These are phyloP conservation scores for Linnemannia exigua DNA, from an alignment of 192 early-diverging fungal species.

Conservation along the genomic window DNA sequence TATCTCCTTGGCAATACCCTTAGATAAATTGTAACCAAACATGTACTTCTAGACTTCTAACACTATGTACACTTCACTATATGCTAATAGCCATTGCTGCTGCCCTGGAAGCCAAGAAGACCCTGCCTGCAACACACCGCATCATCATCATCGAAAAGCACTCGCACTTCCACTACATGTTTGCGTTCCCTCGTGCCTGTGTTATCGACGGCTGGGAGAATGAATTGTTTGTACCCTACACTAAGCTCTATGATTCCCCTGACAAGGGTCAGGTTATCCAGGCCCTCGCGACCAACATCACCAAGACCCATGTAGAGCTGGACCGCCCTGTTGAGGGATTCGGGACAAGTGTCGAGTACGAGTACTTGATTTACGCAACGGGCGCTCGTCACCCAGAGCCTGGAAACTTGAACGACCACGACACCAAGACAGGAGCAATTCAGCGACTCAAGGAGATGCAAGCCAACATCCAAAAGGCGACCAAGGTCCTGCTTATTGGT, in stretches of 20 bases:
- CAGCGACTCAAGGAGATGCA: constrained; percentile 60
- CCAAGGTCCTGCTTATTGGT: constrained; percentile 76
- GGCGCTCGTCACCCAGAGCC: constrained; percentile 69
- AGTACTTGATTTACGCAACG: constrained; percentile 68
- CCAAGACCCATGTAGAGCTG: constrained; percentile 62
- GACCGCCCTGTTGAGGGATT: constrained; percentile 67
- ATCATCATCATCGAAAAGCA: constrained; percentile 71
- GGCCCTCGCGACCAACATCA: constrained; percentile 62
- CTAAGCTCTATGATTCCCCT: constrained; percentile 56
- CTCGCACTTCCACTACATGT: constrained; percentile 73
- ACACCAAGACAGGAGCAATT: constrained; percentile 62
- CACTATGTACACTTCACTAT: background rate
- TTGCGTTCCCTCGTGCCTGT: constrained; percentile 72
- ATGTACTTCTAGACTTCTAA: too few relatives aligned
- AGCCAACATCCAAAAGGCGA: constrained; percentile 67
- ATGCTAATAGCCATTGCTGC: constrained; percentile 40
- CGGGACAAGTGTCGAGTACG: constrained; percentile 60
- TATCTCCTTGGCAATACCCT: too few relatives aligned
- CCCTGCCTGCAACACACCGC: constrained; percentile 61
- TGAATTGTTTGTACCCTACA: constrained; percentile 72
- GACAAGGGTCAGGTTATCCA: constrained; percentile 62
- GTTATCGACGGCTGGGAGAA: constrained; percentile 70
- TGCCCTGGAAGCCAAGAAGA: constrained; percentile 36
- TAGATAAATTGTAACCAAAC: too few relatives aligned
- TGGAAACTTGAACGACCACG: constrained; percentile 55